Evolutionary conservation across 148 eudicot species (phyloP), one percentile per base, ranked within the genome.

Genomic region (Linanthus parryae): DNA sequence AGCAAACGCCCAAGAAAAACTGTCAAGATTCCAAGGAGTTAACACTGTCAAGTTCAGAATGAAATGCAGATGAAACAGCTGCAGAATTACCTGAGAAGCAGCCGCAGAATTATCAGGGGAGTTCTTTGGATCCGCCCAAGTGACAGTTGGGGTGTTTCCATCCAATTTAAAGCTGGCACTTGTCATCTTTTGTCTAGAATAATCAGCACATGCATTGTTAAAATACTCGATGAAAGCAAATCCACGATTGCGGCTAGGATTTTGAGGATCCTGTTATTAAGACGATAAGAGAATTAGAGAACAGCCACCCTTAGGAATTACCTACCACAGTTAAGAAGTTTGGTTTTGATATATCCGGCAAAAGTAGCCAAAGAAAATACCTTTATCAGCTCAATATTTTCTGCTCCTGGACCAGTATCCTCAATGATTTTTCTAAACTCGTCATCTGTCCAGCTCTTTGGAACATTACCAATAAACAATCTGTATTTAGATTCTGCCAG

Each of bases 171-270:
- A 92, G 52, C 41, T 72, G 18, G 74, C 74, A 59, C 45, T 68
- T 33, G 83, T 70, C 95, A 92, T 81, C 61, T 84, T 79, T 59
- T 79, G 86, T 59, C 89, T 66, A 23, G 96, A 88, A 68, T 79
- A 81, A 63, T 92, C 98, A 53, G 98, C 98, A 70, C 98, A 92
- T 5, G 96, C 94, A 75, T 92, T 87, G 79, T 87, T 92, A 80
- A 79, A 92, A 68, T 84, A 92, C 76, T 92, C 98, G 13, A 92
- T 70, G 51, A 92, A 92, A 58, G 94, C 95, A 79, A 92, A 92
- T 20, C 98, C 98, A 50, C 98, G 94, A 58, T 92, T 92, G 56
- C 96, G 96, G 33, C 85, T 71, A 45, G 87, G 80, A 71, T 74
- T 76, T 54, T 74, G 66, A 39, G 94, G 94, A 77, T 92, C 98